Percentiles rank a stretch among this genome's conserved stretches.
Conservation (phyloP, 495 filamentous ascomycete species). For the Aspergillus affinis region DNA sequence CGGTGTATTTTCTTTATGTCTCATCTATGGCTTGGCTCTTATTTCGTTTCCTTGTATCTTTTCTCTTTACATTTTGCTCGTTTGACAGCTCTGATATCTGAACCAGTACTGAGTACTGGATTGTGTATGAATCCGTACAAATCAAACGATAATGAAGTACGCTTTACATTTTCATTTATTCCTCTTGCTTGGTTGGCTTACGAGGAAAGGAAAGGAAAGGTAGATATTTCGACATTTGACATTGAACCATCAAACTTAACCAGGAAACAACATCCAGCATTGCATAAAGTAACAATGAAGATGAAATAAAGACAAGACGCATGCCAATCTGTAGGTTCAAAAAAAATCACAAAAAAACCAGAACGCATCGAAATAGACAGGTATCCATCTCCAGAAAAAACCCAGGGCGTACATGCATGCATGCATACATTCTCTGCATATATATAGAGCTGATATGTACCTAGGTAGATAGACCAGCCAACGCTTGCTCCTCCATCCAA, state of each 20-base stretch:
- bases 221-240: neutral
- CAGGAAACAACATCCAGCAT: too few relatives aligned
- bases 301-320: neutral
- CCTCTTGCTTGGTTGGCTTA: too few relatives aligned
- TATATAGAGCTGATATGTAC: too few relatives aligned
- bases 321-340: neutral
- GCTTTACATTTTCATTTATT: neutral
- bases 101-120: constrained; percentile 6
- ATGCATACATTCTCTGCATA: neutral
- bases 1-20: constrained; percentile 17
- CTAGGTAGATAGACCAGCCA: neutral
- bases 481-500: too few relatives aligned
- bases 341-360: neutral
- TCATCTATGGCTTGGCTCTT: neutral
- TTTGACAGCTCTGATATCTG: neutral
- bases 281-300: too few relatives aligned
- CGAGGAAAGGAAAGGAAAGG: neutral
- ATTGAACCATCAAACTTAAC: too few relatives aligned
- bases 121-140: constrained; percentile 14
- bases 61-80: constrained; percentile 3
- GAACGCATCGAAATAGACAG: neutral
- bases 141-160: constrained; percentile 14
- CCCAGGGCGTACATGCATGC: neutral
- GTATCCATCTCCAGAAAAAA: neutral
- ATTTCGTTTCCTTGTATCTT: constrained; percentile 1